Evolutionary conservation across 768 basidiomycete genomes (phyloP), one percentile per base, ranked within the genome.

Genomic region (Podaxis sp.): DNA sequence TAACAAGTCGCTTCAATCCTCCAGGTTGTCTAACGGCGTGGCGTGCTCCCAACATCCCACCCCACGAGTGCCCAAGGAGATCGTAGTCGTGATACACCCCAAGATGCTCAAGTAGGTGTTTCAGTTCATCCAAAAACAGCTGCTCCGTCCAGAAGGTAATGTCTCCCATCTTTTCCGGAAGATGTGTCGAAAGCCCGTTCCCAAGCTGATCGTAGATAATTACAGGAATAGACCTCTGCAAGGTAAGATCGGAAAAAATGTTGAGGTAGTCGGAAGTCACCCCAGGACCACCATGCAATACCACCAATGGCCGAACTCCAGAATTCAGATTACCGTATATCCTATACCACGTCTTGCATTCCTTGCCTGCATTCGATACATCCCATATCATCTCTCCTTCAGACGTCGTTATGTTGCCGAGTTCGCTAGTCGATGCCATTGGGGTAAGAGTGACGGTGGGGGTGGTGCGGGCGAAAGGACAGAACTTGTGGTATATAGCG

Each of bases 161-260:
- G 16, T 63, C 65, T 5, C 52, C 57, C 5, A 66, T 73, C 64
- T 81, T 84, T 62, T 84, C 79, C 7, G 68, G 78, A 18, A 84
- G 72, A 63, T 83, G 82, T 7, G 82, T 83, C 11, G 84, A 86
- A 25, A 70, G 69, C n/a, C 82, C 83, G 58, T 70, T 76, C 6
- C 84, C 84, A 48, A 86, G 60, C 65, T 86, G 85, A 66, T 84
- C 82, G 69, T 86, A 85, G 50, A 84, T 65, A 42, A 87, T 65
- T 64, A 85, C 73, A 10, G 83, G 82, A 50, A 79, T 81, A 32
- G 63, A 50, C 57, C 72, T 65, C 9, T 68, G 64, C 4, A 61
- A 59, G 25, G 75, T 72, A 50, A 83, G 72, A 48, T 79, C 76
- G 40, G 73, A 67, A 62, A 79, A 63, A 38, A 72, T 62, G 38